A percentile compares a stretch with the other conserved stretches of the same genome.
These are phyloP conservation scores for Pseudocercospora eumusae DNA, from an alignment of 2,329 filamentous ascomycete genomes.

Conservation along the genomic window DNA sequence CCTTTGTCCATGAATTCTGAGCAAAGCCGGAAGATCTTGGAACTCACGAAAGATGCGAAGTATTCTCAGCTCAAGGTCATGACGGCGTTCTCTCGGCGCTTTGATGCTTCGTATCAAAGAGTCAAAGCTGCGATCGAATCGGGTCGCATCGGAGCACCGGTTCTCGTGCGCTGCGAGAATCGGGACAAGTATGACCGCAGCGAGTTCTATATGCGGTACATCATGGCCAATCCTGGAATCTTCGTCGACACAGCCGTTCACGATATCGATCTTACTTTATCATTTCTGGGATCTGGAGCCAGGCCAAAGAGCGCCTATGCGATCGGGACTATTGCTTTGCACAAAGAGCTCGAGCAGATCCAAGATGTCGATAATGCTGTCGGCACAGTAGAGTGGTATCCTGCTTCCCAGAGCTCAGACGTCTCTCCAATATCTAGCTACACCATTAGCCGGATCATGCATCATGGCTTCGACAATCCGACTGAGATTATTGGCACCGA, in stretches of 20 bases:
- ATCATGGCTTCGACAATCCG: slow-evolving; percentile 47
- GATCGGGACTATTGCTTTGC: slow-evolving; percentile 41
- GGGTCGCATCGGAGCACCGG: slow-evolving; percentile 45
- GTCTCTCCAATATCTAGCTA: slow-evolving; percentile 47
- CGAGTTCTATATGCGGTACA: slow-evolving; percentile 49
- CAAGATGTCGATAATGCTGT: slow-evolving; percentile 48
- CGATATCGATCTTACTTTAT: slow-evolving; percentile 49
- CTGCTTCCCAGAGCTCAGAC: slow-evolving; percentile 21
- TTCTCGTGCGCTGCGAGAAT: slow-evolving; percentile 47
- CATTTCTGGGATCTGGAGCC: slow-evolving; percentile 44
- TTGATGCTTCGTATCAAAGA: slow-evolving; percentile 49
- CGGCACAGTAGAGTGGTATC: slow-evolving; percentile 45
- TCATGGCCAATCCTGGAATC: slow-evolving; percentile 45
- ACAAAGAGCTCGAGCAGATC: slow-evolving; percentile 42
- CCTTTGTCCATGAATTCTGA: slow-evolving; percentile 37
- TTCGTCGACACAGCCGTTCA: slow-evolving; percentile 51
- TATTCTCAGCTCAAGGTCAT: slow-evolving; percentile 44
- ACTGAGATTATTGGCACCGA: slow-evolving; percentile 47
- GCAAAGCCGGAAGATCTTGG: slow-evolving; percentile 20
- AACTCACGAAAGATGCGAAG: slow-evolving; percentile 16
- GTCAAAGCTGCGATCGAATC: slow-evolving; percentile 41
- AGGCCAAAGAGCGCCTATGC: slow-evolving; percentile 44
- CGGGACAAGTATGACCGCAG: slow-evolving; percentile 44
- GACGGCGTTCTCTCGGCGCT: slow-evolving; percentile 49
- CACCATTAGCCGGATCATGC: slow-evolving; percentile 46